Evolutionary conservation across 2,329 filamentous ascomycete genomes (phyloP).

Genomic region (Aspergillus ibericus): DNA sequence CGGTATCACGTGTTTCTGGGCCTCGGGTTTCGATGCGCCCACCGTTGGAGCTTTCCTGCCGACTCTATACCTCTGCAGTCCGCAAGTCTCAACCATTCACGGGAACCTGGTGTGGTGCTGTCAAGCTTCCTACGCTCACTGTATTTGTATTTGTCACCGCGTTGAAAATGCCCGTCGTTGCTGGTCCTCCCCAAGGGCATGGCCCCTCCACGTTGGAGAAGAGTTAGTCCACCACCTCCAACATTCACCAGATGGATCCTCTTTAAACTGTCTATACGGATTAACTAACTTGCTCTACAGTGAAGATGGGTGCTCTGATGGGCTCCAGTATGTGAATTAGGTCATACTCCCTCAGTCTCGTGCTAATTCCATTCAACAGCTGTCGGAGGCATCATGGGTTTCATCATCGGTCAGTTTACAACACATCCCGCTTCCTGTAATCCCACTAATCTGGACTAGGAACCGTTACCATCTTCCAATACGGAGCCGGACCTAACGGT

Average conservation of each 20-base stretch:
- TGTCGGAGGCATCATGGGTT: slow-evolving; percentile 93
- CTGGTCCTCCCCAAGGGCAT: slow-evolving; percentile 51
- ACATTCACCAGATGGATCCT: background rate
- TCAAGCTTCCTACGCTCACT: background rate
- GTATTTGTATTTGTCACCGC: background rate
- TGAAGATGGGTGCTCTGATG: slow-evolving; percentile 99
- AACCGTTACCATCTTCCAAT: slow-evolving; percentile 91
- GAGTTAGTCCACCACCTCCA: slow-evolving; percentile 49
- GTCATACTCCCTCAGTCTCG: background rate
- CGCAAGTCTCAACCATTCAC: background rate
- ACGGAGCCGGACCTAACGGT: slow-evolving; percentile 88
- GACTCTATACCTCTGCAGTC: background rate
- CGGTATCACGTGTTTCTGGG: slow-evolving; percentile 18
- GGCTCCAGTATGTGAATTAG: slow-evolving; percentile 71
- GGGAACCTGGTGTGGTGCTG: background rate
- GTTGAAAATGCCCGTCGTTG: slow-evolving; percentile 57
- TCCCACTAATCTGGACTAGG: slow-evolving; percentile 52
- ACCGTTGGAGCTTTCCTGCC: slow-evolving; percentile 4
- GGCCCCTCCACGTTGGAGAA: slow-evolving; percentile 72
- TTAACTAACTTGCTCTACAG: slow-evolving; percentile 51
- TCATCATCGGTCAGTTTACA: slow-evolving; percentile 77
- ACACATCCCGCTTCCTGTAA: background rate
- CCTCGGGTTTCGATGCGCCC: slow-evolving; percentile 8
- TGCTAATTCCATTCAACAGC: slow-evolving; percentile 53
- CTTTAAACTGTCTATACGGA: background rate